These are phyloP conservation scores for Porphyridium purpureum DNA, from an alignment of 23 red algal genomes.

Conservation along the genomic window DNA sequence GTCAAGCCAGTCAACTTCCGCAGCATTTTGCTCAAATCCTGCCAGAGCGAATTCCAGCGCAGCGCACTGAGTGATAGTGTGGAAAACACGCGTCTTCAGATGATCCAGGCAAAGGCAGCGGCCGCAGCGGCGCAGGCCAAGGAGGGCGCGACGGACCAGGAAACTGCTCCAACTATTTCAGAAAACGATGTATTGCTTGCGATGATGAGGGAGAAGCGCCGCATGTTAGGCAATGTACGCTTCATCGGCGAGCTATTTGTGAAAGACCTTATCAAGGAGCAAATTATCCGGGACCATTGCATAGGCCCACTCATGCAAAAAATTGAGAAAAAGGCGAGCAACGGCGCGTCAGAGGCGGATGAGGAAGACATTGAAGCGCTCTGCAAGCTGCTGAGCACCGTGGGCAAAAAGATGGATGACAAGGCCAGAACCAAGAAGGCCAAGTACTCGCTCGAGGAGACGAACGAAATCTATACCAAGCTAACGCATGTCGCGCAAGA, in stretches of 20 bases:
- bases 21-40: conserved; percentile 64
- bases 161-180: background rate
- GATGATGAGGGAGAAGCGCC: conserved; percentile 40
- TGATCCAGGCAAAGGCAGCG: background rate
- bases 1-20: conserved; percentile 47
- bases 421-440: conserved; percentile 30
- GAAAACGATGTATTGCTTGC: no score
- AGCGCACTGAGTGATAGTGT: conserved; percentile 17
- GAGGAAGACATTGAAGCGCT: conserved; percentile 63
- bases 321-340: conserved; percentile 22
- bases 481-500: conserved; percentile 25
- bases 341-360: conserved; percentile 19
- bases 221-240: conserved; percentile 93
- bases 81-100: background rate
- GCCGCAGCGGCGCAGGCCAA: background rate
- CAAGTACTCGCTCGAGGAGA: conserved; percentile 4
- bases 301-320: conserved; percentile 42
- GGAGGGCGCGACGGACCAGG: background rate
- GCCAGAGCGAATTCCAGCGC: conserved; percentile 72
- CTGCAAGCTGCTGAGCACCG: conserved; percentile 75
- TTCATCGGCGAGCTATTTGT: conserved; percentile 92
- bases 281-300: conserved; percentile 57
- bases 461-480: conserved; percentile 39
- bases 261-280: conserved; percentile 63
- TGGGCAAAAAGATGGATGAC: conserved; percentile 63